Base-by-base conservation (phyloP, 805 yeast genomes). In the Cyberlindnera euphorbiiphila region DNA sequence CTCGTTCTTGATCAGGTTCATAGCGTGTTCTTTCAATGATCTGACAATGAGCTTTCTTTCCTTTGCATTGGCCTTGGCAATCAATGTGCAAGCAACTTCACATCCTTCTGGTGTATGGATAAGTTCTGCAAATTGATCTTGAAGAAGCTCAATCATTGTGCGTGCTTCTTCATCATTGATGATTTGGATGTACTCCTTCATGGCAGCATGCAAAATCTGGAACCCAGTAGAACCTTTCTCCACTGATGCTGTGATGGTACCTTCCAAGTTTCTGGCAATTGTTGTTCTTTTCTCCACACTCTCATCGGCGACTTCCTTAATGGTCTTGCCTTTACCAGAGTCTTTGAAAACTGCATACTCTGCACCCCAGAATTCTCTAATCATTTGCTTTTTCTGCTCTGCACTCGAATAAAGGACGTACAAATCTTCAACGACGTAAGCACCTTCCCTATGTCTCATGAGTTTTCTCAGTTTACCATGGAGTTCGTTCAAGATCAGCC, bases 391-490 rank as follows among this genome's bases (percentile, higher is more conserved):
- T 61, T 77, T 85, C 64, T 91, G 98, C 46, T 81, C 85, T 21
- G 82, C 74, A 17, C 87, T 77, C 9, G 96, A 78, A 61, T 89
- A 91, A 40, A 88, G 74, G 17, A 86, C 85, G 58, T 71, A 91
- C 54, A 86, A 70, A 69, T 91, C 98, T 64, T 91, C 98, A 48
- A 89, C 88, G 26, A 91, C 98, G 55, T 91, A 88, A 11, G 98
- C 98, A 64, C 97, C 98, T 71, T 91, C 98, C 66, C 85, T 82
- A 65, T 91, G 97, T 69, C 95, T 80, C 93, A 91, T 87, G 41
- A 91, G 69, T 64, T 87, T 91, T 60, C 96, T 74, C 54, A 86
- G 75, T 52, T 81, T 81, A 34, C 98, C 98, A 56, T 88, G 95
- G 49, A 91, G 71, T 65, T 88, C 96, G 55, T 81, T 73, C 39